Conservation (phyloP, 78 protist genomes). For the Monocercomonoides exilis region DNA sequence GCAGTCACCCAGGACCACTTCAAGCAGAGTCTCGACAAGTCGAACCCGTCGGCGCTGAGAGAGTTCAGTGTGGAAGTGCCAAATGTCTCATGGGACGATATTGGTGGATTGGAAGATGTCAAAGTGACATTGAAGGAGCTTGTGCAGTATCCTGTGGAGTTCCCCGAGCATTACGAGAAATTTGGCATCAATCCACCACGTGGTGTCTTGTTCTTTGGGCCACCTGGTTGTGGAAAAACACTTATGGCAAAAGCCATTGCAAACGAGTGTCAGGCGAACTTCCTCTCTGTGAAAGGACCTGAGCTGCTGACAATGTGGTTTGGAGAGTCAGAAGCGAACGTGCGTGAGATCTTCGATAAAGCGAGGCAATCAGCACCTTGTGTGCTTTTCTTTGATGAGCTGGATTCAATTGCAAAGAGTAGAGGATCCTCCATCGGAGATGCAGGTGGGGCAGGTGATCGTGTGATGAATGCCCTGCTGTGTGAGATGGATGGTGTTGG, state of each 20-base stretch:
- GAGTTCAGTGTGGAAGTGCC: slow-evolving; percentile 98
- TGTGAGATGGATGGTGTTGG: slow-evolving; percentile 99
- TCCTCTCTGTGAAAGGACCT: slow-evolving; percentile 97
- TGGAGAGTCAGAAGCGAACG: slow-evolving; percentile 99
- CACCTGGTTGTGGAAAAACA: slow-evolving; percentile 99
- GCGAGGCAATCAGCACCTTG: slow-evolving; percentile 99
- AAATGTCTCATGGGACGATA: slow-evolving; percentile 97
- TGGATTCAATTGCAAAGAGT: slow-evolving; percentile 95
- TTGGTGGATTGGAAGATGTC: slow-evolving; percentile 97
- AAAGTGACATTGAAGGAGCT: slow-evolving; percentile 63
- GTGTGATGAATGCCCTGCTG: slow-evolving; percentile 98
- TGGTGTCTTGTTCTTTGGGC: slow-evolving; percentile 99
- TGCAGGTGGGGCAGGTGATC: slow-evolving; percentile 99
- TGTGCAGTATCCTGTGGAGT: slow-evolving; percentile 98
- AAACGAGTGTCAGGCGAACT: slow-evolving; percentile 98
- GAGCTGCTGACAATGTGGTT: slow-evolving; percentile 99
- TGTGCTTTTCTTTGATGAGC: slow-evolving; percentile 99
- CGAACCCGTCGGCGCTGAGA: slow-evolving; percentile 98
- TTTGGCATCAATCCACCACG: slow-evolving; percentile 91
- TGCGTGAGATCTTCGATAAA: slow-evolving; percentile 99
- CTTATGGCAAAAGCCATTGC: slow-evolving; percentile 99
- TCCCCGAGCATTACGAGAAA: slow-evolving; percentile 96
- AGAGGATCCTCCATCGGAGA: slow-evolving; percentile 92
- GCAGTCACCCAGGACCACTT: slow-evolving; percentile 91
- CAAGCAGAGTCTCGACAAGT: slow-evolving; percentile 66